phyloP scores from a whole-genome alignment of 331 rosid genomes.

The Acacia pycnantha region DNA sequence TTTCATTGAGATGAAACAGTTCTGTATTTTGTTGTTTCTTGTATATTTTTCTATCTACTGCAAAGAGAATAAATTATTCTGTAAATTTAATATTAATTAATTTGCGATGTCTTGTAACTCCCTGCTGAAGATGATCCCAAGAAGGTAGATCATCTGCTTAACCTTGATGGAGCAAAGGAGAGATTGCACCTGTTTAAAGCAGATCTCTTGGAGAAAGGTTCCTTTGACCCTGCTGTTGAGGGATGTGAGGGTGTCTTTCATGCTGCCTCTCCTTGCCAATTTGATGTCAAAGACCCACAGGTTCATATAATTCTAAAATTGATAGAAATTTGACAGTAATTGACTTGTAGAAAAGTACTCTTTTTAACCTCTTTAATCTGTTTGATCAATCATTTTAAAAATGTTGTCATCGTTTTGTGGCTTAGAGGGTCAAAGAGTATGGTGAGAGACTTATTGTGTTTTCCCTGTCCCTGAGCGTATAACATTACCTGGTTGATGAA shows the following conservation, averaged over 20 bases:
- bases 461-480: neutral
- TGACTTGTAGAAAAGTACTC: neutral
- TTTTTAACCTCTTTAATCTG: neutral
- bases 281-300: conserved; percentile 41
- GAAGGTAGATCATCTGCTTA: conserved; percentile 44
- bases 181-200: neutral
- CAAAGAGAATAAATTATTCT: neutral
- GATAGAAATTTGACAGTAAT: neutral
- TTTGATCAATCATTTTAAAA: neutral
- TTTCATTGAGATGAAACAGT: neutral
- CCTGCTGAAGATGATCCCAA: conserved; percentile 4
- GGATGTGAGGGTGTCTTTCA: conserved; percentile 60
- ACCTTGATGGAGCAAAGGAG: conserved; percentile 49
- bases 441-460: neutral
- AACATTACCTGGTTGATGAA: neutral
- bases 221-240: conserved; percentile 34
- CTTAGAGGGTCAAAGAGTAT: neutral
- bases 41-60: neutral
- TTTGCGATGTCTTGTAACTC: neutral
- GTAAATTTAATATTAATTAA: neutral
- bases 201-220: neutral
- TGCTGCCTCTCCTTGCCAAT: conserved; percentile 51
- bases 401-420: neutral
- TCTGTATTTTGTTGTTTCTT: neutral
- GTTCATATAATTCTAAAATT: conserved; percentile 12